A percentile compares a stretch with the other conserved stretches of the same genome.
Conservation (phyloP, 164 flowering plant genomes). For the Kalanchoe fedtschenkoi region DNA sequence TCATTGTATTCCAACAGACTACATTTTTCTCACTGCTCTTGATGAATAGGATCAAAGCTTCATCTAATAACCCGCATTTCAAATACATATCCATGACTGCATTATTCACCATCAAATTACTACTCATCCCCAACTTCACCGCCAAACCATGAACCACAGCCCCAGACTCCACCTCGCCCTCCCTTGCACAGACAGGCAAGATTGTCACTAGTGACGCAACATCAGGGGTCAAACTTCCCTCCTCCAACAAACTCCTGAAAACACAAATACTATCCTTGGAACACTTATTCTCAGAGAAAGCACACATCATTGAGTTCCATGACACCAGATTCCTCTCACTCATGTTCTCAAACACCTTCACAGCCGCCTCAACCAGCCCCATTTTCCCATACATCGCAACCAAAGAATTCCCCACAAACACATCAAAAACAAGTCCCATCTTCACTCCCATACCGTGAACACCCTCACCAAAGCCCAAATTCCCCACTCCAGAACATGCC, state of each 20-base stretch:
- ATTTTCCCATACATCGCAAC: constrained; percentile 26
- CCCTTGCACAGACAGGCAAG: constrained; percentile 42
- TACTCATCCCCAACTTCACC: constrained; percentile 32
- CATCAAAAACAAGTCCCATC: constrained; percentile 21
- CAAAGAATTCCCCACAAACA: constrained; percentile 31
- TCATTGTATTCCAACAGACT: constrained; percentile 64
- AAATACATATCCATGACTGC: constrained; percentile 53
- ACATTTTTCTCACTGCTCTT: constrained; percentile 29
- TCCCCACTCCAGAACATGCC: constrained; percentile 25
- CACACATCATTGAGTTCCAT: constrained; percentile 29
- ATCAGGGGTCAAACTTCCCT: constrained; percentile 34
- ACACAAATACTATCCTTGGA: constrained; percentile 20
- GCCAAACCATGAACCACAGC: constrained; percentile 48
- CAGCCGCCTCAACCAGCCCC: constrained; percentile 24
- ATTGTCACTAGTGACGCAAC: constrained; percentile 42
- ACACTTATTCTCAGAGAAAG: constrained; percentile 29
- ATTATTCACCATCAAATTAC: constrained; percentile 39
- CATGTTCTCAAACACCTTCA: constrained; percentile 20
- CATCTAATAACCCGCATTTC: constrained; percentile 36
- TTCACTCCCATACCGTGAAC: constrained; percentile 24
- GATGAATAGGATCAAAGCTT: constrained; percentile 31
- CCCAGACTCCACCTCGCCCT: constrained; percentile 39
- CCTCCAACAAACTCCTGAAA: constrained; percentile 26
- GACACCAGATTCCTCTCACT: constrained; percentile 26
- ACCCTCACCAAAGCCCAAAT: constrained; percentile 14